Evolutionary conservation across 352 stramenopile genomes (phyloP), one percentile per base, ranked within the genome.

Genomic region (Pythium pectinolyticum): DNA sequence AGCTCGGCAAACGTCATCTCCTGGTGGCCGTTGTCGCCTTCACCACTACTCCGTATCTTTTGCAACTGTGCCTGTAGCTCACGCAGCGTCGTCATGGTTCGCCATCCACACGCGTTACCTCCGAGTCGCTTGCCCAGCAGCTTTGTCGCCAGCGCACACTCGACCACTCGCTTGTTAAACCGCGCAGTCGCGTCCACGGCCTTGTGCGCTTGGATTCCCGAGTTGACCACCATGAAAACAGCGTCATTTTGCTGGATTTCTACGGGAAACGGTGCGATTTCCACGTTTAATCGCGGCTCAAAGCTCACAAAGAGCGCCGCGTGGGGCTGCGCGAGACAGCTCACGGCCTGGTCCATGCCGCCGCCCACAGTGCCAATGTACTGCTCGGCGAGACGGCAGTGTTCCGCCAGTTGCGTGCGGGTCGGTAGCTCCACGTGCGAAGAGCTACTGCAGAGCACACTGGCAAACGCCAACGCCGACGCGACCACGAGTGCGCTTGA

Each of bases 331-430:
- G 74, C 78, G 28, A 92, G 66, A 61, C 80, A 89, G 46, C 71
- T 78, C 30, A 86, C 75, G 1, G 86, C 73, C 57, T 96, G 88
- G 62, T 96, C 88, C 88, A 95, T 96, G 20, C 88, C 86, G 30
- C 86, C 88, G 50, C 86, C 80, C 70, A 93, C 83, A 0, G 82
- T 92, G 5, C 84, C 88, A 15, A 94, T 74, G 39, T 76, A 73
- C 31, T 78, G 77, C 64, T 96, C 88, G 4, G 80, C 73, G 28
- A 49, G 51, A 15, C 79, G 73, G 60, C 84, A 88, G 1, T 75
- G 47, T 8, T 90, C 72, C 3, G 83, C 88, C 17, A 96, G 56
- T 30, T 81, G 67, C 11, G 54, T 46, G 49, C 77, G 66, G 15
- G 46, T 73, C 3, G 77, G 62, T 6, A 70, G 32, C 25, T 19